Conservation (phyloP, 1,139 yeast genomes). For the Sugiyamaella grinbergsii region DNA sequence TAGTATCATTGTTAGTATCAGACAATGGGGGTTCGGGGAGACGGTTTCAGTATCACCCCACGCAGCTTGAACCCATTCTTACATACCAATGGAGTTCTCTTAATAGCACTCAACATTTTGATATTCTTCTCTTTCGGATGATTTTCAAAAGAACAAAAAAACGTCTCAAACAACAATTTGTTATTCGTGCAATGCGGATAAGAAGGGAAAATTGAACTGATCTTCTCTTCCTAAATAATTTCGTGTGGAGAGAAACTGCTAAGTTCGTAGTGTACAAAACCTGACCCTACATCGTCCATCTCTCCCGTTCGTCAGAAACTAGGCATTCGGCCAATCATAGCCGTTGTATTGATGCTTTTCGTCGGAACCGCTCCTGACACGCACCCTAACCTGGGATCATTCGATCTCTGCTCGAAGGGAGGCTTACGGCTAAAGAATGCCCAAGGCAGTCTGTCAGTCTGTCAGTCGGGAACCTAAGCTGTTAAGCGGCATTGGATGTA, state of each 20-base stretch:
- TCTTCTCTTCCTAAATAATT: constrained; percentile 5
- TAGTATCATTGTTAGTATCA: not conserved
- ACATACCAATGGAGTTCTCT: constrained; percentile 34
- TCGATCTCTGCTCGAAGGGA: not conserved
- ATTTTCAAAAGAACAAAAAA: not conserved
- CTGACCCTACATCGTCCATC: constrained; percentile 16
- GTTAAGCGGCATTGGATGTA: too few relatives aligned
- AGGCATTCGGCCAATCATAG: constrained; percentile 5
- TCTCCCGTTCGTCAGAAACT: not conserved
- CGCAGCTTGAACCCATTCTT: not conserved
- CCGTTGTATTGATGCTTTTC: constrained; percentile 9
- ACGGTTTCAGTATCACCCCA: too few relatives aligned
- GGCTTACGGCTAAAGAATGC: not conserved
- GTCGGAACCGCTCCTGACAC: not conserved
- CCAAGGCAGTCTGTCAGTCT: too few relatives aligned
- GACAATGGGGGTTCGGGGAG: not conserved
- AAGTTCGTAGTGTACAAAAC: not conserved
- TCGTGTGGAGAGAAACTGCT: constrained; percentile 9
- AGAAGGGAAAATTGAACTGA: constrained; percentile 4
- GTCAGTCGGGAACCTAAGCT: too few relatives aligned
- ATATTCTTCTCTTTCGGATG: not conserved
- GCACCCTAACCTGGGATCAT: constrained; percentile 12
- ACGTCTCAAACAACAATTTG: not conserved
- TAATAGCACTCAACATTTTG: constrained; percentile 33
- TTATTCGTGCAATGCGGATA: not conserved